A percentile compares a stretch with the other conserved stretches of the same genome.
Conservation (phyloP, 2,329 filamentous ascomycete genomes). For the Xylaria sp. region DNA sequence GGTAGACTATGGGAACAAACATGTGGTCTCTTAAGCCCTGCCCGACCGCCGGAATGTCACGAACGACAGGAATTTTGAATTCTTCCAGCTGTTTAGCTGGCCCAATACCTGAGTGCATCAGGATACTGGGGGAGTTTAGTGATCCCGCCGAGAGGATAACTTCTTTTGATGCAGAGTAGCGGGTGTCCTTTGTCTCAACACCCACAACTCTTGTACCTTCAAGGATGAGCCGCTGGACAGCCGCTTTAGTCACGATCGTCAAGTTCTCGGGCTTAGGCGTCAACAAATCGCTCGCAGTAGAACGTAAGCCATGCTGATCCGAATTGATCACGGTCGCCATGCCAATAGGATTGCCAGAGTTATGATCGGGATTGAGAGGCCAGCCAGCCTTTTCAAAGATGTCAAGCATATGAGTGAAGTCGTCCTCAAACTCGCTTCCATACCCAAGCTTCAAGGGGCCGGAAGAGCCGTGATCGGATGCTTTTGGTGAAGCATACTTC, state of each 20-base stretch:
- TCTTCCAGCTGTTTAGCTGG: constrained; percentile 50
- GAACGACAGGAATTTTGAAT: constrained; percentile 51
- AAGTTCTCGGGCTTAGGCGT: constrained; percentile 60
- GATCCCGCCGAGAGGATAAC: constrained; percentile 58
- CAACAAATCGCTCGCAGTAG: constrained; percentile 63
- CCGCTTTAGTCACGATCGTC: constrained; percentile 60
- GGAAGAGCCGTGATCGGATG: constrained; percentile 59
- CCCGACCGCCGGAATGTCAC: constrained; percentile 53
- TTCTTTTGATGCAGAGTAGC: constrained; percentile 48
- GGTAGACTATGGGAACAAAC: constrained; percentile 54
- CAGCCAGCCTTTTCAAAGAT: constrained; percentile 57
- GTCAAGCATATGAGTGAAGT: constrained; percentile 58
- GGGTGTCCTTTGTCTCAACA: constrained; percentile 51
- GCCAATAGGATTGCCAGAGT: constrained; percentile 68
- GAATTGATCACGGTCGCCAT: constrained; percentile 55
- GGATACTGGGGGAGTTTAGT: constrained; percentile 56
- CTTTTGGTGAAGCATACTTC: constrained; percentile 60
- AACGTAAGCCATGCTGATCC: not conserved
- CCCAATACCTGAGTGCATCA: constrained; percentile 60
- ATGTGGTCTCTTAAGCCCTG: constrained; percentile 56
- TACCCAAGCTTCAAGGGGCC: constrained; percentile 63
- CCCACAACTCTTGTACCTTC: constrained; percentile 59
- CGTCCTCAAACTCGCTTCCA: constrained; percentile 60
- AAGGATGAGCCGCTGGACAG: constrained; percentile 60
- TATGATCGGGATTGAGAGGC: constrained; percentile 64